Evolutionary conservation across 495 filamentous ascomycete species (phyloP).

Genomic region (Xylaria palmicola): DNA sequence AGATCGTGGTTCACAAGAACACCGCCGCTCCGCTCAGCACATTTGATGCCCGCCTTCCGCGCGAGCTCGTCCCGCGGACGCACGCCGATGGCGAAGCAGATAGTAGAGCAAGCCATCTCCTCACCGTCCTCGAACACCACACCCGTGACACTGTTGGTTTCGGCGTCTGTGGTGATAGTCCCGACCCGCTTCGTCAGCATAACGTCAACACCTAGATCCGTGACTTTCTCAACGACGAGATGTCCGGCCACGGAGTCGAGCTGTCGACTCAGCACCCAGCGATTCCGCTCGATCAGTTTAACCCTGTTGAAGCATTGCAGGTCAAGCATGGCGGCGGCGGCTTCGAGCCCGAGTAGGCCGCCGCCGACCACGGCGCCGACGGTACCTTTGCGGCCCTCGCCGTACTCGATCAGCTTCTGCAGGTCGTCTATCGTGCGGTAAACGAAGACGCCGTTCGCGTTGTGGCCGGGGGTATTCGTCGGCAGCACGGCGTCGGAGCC

Average conservation of each 20-base stretch:
- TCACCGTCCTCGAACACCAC: constrained; percentile 83
- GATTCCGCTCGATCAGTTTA: constrained; percentile 82
- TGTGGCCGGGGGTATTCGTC: constrained; percentile 74
- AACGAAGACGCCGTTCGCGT: constrained; percentile 90
- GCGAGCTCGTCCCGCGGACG: constrained; percentile 82
- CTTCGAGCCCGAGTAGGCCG: constrained; percentile 85
- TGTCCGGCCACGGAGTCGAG: constrained; percentile 81
- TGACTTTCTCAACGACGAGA: constrained; percentile 83
- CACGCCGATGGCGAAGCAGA: constrained; percentile 94
- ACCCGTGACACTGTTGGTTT: constrained; percentile 68
- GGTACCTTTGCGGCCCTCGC: constrained; percentile 61
- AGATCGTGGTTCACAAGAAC: constrained; percentile 73
- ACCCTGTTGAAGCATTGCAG: constrained; percentile 74
- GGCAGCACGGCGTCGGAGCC: constrained; percentile 89
- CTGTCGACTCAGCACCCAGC: constrained; percentile 86
- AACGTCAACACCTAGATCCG: constrained; percentile 79
- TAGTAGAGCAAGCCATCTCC: constrained; percentile 73
- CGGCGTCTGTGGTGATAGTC: constrained; percentile 61
- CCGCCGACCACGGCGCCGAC: constrained; percentile 86
- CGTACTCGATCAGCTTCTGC: constrained; percentile 75
- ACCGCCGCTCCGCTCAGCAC: constrained; percentile 71
- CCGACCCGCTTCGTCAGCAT: constrained; percentile 76
- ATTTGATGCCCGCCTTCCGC: constrained; percentile 66
- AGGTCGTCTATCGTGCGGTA: constrained; percentile 89
- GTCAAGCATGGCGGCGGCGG: constrained; percentile 94